These are phyloP conservation scores for Lactarius pseudohatsudake DNA, from an alignment of 768 basidiomycete genomes.

Conservation along the genomic window DNA sequence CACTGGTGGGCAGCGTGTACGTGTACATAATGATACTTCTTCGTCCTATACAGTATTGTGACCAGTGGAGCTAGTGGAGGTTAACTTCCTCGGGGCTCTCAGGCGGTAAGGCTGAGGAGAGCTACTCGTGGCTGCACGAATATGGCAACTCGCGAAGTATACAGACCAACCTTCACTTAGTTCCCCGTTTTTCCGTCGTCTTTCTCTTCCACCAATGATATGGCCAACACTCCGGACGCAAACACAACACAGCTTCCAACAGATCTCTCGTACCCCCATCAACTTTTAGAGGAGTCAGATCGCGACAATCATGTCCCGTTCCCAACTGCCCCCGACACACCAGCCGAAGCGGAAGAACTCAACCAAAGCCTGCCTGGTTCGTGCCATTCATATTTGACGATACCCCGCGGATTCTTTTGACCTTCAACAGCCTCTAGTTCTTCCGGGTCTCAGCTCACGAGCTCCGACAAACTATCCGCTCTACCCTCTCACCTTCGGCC, in stretches of 20 bases:
- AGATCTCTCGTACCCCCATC: slow-evolving; percentile 6
- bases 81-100: background rate
- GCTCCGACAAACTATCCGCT: slow-evolving; percentile 48
- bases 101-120: slow-evolving; percentile 9
- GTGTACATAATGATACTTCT: too few relatives aligned
- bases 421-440: slow-evolving; percentile 30
- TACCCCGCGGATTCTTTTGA: background rate
- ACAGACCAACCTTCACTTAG: background rate
- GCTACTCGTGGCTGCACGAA: slow-evolving; percentile 12
- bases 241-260: background rate
- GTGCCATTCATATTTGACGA: background rate
- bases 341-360: background rate
- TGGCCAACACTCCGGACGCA: slow-evolving; percentile 4
- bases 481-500: slow-evolving; percentile 36
- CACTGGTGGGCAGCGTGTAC: too few relatives aligned
- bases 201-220: background rate
- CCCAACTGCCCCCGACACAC: background rate
- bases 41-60: too few relatives aligned
- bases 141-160: slow-evolving; percentile 15
- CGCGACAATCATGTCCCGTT: background rate
- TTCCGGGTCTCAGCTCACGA: slow-evolving; percentile 38
- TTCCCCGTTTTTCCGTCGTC: background rate
- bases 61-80: background rate
- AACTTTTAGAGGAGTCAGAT: slow-evolving; percentile 9
- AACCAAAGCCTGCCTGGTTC: slow-evolving; percentile 8